Percentiles rank a stretch among this genome's conserved stretches.
Evolutionary conservation across 257 asterid species (phyloP).

Genomic region (Primulina eburnea): DNA sequence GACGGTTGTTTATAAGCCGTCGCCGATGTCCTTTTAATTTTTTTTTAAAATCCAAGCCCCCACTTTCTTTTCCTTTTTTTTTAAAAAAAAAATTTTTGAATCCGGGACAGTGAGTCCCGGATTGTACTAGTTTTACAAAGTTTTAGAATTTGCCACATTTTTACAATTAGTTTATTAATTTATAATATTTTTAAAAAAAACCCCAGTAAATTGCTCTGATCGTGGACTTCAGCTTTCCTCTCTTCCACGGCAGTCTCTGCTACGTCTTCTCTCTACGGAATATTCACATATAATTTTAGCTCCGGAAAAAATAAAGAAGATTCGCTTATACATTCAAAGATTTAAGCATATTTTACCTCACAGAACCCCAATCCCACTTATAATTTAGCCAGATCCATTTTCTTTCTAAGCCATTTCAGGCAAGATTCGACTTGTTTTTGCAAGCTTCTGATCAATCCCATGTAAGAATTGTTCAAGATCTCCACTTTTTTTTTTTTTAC

Average conservation of each 20-base stretch:
- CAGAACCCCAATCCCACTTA: conserved; percentile 15
- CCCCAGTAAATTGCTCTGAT: background rate
- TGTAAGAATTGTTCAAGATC: conserved; percentile 9
- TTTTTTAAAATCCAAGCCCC: too few relatives aligned
- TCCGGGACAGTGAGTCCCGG: too few relatives aligned
- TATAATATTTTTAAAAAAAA: too few relatives aligned
- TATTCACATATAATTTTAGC: too few relatives aligned
- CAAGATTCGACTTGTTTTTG: background rate
- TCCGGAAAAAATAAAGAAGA: background rate
- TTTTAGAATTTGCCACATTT: too few relatives aligned
- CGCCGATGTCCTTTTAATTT: too few relatives aligned
- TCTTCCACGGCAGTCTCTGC: conserved; percentile 9
- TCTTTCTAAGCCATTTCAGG: conserved; percentile 6
- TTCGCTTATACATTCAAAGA: conserved; percentile 1
- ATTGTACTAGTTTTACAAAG: too few relatives aligned
- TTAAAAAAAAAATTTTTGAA: too few relatives aligned
- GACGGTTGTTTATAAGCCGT: too few relatives aligned
- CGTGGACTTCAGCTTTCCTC: conserved; percentile 19
- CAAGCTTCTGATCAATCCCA: conserved; percentile 13
- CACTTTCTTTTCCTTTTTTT: too few relatives aligned
- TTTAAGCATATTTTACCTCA: background rate
- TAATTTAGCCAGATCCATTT: conserved; percentile 25
- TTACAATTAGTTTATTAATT: too few relatives aligned
- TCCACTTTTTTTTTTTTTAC: conserved; percentile 12
- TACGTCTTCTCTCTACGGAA: conserved; percentile 19